Percentiles rank a stretch among this genome's conserved stretches.
Conservation (phyloP, 306 rosid genomes). For the Begonia peltatifolia region DNA sequence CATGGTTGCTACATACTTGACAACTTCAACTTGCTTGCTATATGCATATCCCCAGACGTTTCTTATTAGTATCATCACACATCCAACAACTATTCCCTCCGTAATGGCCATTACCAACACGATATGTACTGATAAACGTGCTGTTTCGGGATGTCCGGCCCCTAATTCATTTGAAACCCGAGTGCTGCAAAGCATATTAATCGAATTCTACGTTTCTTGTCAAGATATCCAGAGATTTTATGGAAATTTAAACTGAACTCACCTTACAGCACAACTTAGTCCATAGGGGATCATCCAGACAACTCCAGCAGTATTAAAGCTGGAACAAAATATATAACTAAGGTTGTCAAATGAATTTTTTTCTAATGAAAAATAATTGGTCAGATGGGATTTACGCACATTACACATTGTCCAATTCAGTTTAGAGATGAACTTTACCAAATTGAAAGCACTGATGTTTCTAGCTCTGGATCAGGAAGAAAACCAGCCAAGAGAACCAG, state of each 20-base stretch:
- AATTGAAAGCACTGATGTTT: slow-evolving; percentile 55
- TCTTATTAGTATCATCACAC: slow-evolving; percentile 31
- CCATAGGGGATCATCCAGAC: slow-evolving; percentile 75
- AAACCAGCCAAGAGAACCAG: slow-evolving; percentile 52
- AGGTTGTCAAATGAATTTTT: too few relatives aligned
- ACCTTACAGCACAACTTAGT: slow-evolving; percentile 69
- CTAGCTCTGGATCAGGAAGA: slow-evolving; percentile 50
- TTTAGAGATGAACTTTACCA: slow-evolving; percentile 24
- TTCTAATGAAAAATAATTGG: neutral
- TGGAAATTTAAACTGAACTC: slow-evolving; percentile 3
- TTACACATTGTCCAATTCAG: neutral
- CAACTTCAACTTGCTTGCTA: slow-evolving; percentile 43
- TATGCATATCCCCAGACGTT: slow-evolving; percentile 64
- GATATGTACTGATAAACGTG: slow-evolving; percentile 43
- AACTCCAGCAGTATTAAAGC: slow-evolving; percentile 44
- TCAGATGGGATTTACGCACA: neutral
- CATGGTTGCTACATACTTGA: slow-evolving; percentile 40
- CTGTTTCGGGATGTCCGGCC: slow-evolving; percentile 41
- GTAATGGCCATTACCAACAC: slow-evolving; percentile 33
- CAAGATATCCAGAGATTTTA: neutral
- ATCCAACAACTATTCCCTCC: slow-evolving; percentile 33
- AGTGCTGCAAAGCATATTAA: slow-evolving; percentile 23
- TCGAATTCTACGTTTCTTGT: neutral
- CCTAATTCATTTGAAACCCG: slow-evolving; percentile 75
- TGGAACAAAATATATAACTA: slow-evolving; percentile 10